Percentiles rank a stretch among this genome's conserved stretches.
Evolutionary conservation across 495 filamentous ascomycete species (phyloP).

Genomic region (Penicillium odoratum): DNA sequence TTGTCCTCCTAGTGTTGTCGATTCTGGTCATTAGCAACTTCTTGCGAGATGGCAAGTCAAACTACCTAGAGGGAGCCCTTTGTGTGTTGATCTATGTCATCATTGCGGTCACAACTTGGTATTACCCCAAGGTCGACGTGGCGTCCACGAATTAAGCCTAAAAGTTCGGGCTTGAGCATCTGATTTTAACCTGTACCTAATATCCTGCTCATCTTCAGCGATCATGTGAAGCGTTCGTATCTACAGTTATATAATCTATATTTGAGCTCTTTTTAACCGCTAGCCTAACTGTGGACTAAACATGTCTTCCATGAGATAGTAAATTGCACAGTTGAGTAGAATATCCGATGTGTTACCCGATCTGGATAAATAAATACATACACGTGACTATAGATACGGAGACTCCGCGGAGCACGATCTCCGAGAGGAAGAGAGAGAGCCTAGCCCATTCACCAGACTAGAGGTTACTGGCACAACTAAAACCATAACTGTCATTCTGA

Average conservation of each 20-base stretch:
- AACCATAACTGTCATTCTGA: not conserved
- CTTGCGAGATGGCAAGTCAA: constrained; percentile 74
- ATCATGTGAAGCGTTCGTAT: constrained; percentile 1
- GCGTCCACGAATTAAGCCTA: constrained; percentile 27
- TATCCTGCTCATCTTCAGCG: not conserved
- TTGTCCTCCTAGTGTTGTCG: constrained; percentile 81
- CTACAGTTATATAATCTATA: not conserved
- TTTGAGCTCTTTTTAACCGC: not conserved
- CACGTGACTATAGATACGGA: constrained; percentile 11
- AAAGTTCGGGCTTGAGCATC: not conserved
- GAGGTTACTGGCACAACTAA: not conserved
- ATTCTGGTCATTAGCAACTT: constrained; percentile 87
- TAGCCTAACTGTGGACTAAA: not conserved
- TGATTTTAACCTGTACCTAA: not conserved
- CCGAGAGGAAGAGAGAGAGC: not conserved
- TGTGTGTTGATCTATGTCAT: constrained; percentile 64
- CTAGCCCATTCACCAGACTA: not conserved
- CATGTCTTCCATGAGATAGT: not conserved
- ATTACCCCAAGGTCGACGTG: constrained; percentile 40
- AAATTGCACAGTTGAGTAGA: not conserved
- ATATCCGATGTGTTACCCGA: not conserved
- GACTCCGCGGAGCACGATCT: not conserved
- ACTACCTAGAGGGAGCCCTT: constrained; percentile 76
- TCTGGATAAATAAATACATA: constrained; percentile 10
- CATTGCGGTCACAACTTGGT: constrained; percentile 55